Conservation (phyloP, 1,139 yeast genomes). For the Magnusiomyces clavatus region DNA sequence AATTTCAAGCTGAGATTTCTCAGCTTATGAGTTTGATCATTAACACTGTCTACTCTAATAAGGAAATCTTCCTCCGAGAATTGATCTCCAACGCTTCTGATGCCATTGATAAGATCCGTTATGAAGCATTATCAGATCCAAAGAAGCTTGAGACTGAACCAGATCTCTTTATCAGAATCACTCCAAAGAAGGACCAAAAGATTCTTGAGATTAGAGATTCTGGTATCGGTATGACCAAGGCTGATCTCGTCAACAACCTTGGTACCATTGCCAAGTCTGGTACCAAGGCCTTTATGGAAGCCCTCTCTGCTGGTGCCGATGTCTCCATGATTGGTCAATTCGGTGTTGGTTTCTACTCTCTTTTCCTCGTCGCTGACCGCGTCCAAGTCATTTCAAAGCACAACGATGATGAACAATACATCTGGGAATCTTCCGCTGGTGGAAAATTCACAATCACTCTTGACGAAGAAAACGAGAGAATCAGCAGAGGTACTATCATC, state of each 20-base stretch:
- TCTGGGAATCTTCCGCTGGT: constrained; percentile 99
- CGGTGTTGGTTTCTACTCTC: constrained; percentile 99
- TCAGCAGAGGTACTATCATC: constrained; percentile 92
- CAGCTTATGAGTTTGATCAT: constrained; percentile 99
- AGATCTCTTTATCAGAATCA: constrained; percentile 92
- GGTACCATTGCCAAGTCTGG: constrained; percentile 99
- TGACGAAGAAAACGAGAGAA: constrained; percentile 75
- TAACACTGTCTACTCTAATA: constrained; percentile 99
- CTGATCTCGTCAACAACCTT: constrained; percentile 96
- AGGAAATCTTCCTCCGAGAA: constrained; percentile 98
- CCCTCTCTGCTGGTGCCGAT: constrained; percentile 98
- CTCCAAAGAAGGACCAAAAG: constrained; percentile 92
- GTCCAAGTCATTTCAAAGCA: constrained; percentile 98
- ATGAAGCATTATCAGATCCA: constrained; percentile 91
- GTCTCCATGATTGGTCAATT: constrained; percentile 99
- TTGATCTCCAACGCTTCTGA: constrained; percentile 97
- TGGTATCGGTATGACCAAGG: constrained; percentile 99
- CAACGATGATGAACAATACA: constrained; percentile 98
- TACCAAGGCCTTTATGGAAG: constrained; percentile 99
- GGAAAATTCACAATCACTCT: constrained; percentile 96
- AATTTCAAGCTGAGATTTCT: constrained; percentile 99
- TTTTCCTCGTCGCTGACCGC: constrained; percentile 98
- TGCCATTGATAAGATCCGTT: constrained; percentile 95
- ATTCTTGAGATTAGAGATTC: constrained; percentile 96
- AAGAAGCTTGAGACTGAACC: constrained; percentile 90